Base-by-base conservation (phyloP, 768 basidiomycete genomes). In the Phanerodontia chrysosporium region DNA sequence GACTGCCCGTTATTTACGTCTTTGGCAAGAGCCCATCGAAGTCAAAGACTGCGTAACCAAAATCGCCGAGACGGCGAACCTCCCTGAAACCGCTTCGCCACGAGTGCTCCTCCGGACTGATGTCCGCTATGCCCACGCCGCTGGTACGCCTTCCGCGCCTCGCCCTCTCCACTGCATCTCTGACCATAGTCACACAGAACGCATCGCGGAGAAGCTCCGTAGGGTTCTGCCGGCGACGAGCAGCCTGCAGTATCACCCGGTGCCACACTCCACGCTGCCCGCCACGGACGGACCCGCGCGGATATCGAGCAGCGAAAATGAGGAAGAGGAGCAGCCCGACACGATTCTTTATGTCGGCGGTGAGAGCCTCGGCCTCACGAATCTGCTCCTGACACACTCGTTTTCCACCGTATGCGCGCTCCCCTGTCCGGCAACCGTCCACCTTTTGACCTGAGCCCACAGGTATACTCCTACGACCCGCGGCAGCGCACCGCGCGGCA, bases 1-100 rank as follows among this genome's bases (percentile, higher is more conserved):
- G 94, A 16, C 72, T 98, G 0, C 94, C 95, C 0, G 90, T 95
- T 2, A 82, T 95, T 30, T 98, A 96, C 70, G 84, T 98, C 35
- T 94, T 98, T 67, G 93, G 93, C 0, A 86, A 87, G 65, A 85
- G 86, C 58, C 62, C 73, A 72, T 97, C 32, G 83, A 92, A 61
- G 69, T 83, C 0, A 70, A 76, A 3, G 68, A 77, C 58, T 89
- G 85, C 61, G 74, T 78, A 10, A 63, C 70, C 13, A 70, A 74
- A 45, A 63, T 90, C 14, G 52, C 73, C 18, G 67, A 70, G 18
- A 63, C 75, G 13, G 66, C 82, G 25, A 62, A 70, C 2, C 56
- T 48, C 3, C 32, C 48, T 8, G 54, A 59, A 22, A 22, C 3
- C 49, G 58, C 48, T 10, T 21, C 10, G 46, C 60, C 29, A 28